Evolutionary conservation across 1,139 yeast genomes (phyloP).

Genomic region (Arxiozyma telluris): DNA sequence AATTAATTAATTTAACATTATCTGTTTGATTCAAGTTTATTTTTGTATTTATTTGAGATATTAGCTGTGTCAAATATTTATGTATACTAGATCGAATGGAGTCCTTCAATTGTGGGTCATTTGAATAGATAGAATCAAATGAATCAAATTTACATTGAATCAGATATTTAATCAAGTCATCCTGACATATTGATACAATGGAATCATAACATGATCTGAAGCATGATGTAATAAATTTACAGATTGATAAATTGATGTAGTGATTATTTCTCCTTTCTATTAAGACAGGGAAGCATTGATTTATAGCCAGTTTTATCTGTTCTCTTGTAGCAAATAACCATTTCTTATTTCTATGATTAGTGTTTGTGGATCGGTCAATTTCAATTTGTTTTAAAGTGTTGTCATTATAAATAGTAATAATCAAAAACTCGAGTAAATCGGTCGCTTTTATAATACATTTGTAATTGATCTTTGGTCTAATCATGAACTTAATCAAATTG

Average conservation of each 20-base stretch:
- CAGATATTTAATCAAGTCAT: not conserved
- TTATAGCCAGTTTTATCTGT: slow-evolving; percentile 39
- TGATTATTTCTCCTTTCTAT: slow-evolving; percentile 20
- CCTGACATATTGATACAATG: not conserved
- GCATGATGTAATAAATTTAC: not conserved
- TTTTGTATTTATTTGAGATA: not conserved
- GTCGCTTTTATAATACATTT: slow-evolving; percentile 34
- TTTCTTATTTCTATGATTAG: slow-evolving; percentile 39
- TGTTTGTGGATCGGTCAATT: not conserved
- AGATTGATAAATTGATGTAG: not conserved
- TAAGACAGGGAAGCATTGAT: slow-evolving; percentile 35
- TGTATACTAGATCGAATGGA: not conserved
- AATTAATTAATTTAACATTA: not conserved
- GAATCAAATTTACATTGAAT: not conserved
- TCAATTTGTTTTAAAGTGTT: slow-evolving; percentile 22
- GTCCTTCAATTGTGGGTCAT: not conserved
- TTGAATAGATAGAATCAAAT: not conserved
- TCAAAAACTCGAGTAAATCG: slow-evolving; percentile 29
- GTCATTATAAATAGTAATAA: slow-evolving; percentile 38
- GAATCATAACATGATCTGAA: not conserved
- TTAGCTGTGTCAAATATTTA: not conserved
- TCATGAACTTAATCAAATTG: slow-evolving; percentile 36
- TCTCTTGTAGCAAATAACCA: slow-evolving; percentile 61
- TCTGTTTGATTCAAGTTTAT: not conserved
- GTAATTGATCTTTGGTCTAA: slow-evolving; percentile 34